Percentiles rank a stretch among this genome's conserved stretches.
Conservation (phyloP, 148 eudicot species). For the Fagopyrum homotropicum region DNA sequence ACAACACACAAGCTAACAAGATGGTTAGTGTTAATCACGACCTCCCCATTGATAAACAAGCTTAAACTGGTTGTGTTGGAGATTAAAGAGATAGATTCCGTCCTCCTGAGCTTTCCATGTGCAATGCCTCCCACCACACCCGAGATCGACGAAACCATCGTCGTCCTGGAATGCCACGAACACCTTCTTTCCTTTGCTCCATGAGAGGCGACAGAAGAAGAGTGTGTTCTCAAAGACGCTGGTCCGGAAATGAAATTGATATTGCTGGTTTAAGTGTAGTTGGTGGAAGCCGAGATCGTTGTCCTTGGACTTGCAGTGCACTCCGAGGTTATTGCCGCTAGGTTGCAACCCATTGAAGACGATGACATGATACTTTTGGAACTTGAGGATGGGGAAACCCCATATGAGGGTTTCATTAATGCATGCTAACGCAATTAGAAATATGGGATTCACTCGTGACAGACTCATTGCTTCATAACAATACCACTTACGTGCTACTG, state of each 20-base stretch:
- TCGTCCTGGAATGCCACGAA: neutral
- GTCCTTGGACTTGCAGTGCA: slow-evolving; percentile 18
- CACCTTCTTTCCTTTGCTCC: neutral
- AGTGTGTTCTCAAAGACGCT: neutral
- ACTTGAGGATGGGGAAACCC: neutral
- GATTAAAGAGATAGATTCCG: neutral
- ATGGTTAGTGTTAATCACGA: neutral
- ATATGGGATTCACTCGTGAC: neutral
- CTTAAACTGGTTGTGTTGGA: neutral
- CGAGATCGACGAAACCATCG: neutral
- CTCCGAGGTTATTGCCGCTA: neutral
- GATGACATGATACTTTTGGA: neutral
- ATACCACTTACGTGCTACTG: neutral
- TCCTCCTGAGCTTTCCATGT: slow-evolving; percentile 5
- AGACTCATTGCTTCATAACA: neutral
- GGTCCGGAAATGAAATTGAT: neutral
- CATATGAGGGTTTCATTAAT: neutral
- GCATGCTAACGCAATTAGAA: neutral
- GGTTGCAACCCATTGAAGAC: neutral
- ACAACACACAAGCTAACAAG: too few relatives aligned
- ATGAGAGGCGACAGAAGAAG: slow-evolving; percentile 16
- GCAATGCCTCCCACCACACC: slow-evolving; percentile 5
- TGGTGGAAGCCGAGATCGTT: slow-evolving; percentile 10
- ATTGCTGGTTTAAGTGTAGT: neutral
- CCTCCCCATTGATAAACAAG: neutral